Conservation (phyloP, 176 grass and related monocot genomes). For the Aegilops umbellulata region DNA sequence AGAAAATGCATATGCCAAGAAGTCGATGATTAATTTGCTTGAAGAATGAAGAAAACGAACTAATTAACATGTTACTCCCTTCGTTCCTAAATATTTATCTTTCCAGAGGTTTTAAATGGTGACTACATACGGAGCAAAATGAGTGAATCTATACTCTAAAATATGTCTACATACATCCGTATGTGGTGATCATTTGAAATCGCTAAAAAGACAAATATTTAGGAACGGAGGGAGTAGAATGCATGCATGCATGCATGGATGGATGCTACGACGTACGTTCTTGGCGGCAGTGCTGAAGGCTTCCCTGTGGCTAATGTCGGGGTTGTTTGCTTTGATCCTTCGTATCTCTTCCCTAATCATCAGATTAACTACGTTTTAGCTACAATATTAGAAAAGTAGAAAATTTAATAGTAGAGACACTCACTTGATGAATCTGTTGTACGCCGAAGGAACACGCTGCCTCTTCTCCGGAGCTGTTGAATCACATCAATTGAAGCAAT, state of each 20-base stretch:
- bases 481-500: slow-evolving; percentile 12
- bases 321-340: slow-evolving; percentile 93
- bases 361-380: no score
- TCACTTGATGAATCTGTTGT: slow-evolving; percentile 98
- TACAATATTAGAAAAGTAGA: background rate
- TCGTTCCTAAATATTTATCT: no score
- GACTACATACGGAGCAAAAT: no score
- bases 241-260: slow-evolving; percentile 4
- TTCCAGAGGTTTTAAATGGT: no score
- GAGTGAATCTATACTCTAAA: no score
- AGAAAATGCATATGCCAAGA: background rate
- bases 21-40: background rate
- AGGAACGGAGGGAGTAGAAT: no score
- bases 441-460: slow-evolving; percentile 90
- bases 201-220: no score
- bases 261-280: slow-evolving; percentile 62
- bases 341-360: slow-evolving; percentile 70
- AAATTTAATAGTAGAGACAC: background rate
- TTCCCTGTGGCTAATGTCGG: slow-evolving; percentile 91
- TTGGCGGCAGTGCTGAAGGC: slow-evolving; percentile 97
- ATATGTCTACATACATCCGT: no score
- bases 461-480: slow-evolving; percentile 79
- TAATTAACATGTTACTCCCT: no score
- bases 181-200: no score
- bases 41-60: no score